Percentiles rank a stretch among this genome's conserved stretches.
These are phyloP conservation scores for Paralagenidium karlingii DNA, from an alignment of 352 stramenopile species.

Conservation along the genomic window DNA sequence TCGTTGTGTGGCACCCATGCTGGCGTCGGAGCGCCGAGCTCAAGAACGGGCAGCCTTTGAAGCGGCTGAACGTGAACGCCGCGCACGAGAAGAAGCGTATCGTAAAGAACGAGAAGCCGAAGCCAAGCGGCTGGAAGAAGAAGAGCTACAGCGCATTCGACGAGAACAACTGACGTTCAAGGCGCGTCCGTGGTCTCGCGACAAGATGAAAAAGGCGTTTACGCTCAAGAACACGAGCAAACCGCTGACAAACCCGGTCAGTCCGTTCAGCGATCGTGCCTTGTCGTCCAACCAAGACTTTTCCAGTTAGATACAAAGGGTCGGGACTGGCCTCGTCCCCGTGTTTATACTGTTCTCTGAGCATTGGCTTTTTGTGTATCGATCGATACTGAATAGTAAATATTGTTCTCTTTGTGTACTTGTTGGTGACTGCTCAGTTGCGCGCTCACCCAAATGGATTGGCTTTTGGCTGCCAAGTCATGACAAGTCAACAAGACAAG, in stretches of 20 bases:
- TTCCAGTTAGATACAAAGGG: no score
- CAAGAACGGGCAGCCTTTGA: constrained; percentile 55
- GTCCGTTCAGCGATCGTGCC: constrained; percentile 12
- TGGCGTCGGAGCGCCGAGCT: constrained; percentile 47
- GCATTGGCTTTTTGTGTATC: no score
- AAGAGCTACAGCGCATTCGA: constrained; percentile 56
- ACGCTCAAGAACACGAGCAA: constrained; percentile 27
- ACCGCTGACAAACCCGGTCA: constrained; percentile 43
- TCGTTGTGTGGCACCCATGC: constrained; percentile 28
- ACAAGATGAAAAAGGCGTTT: constrained; percentile 30
- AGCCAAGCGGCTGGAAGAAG: constrained; percentile 29
- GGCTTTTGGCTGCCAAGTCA: no score
- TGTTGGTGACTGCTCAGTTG: no score
- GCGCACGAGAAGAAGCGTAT: constrained; percentile 44
- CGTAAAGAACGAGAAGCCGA: constrained; percentile 36
- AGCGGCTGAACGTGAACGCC: constrained; percentile 50
- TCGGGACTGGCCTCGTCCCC: no score
- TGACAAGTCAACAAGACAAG: no score
- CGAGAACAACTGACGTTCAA: constrained; percentile 67
- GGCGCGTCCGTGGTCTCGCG: constrained; percentile 42
- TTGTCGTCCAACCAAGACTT: no score
- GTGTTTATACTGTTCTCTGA: no score
- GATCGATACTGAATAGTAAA: no score
- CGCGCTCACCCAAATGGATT: no score
- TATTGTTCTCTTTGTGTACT: no score